phyloP scores from a whole-genome alignment of 164 flowering plant genomes.

The Sextonia rubra region DNA sequence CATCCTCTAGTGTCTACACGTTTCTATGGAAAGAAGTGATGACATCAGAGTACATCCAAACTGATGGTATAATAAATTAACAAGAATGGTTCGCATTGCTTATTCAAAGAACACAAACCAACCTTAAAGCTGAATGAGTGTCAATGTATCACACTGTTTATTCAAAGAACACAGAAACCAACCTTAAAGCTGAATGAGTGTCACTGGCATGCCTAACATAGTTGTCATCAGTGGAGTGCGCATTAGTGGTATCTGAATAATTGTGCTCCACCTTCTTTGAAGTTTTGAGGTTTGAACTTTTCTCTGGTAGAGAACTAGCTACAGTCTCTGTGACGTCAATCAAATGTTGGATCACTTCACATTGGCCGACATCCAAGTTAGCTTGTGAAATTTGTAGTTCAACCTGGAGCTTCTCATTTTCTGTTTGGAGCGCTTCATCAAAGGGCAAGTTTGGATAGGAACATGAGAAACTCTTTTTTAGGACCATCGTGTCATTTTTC shows the following conservation, averaged over 20 bases:
- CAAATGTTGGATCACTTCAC: constrained; percentile 80
- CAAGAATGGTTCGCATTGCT: no score
- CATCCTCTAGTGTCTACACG: no score
- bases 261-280: constrained; percentile 41
- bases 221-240: constrained; percentile 26
- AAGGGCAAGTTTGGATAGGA: constrained; percentile 74
- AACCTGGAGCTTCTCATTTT: constrained; percentile 78
- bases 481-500: constrained; percentile 38
- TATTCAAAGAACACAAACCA: no score
- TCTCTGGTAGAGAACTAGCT: constrained; percentile 38
- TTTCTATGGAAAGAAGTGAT: no score
- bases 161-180: constrained; percentile 11
- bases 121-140: no score
- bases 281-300: constrained; percentile 32
- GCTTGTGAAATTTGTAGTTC: constrained; percentile 82
- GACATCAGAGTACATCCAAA: no score
- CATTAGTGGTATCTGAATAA: constrained; percentile 27
- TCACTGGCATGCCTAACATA: constrained; percentile 28
- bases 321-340: constrained; percentile 69
- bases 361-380: constrained; percentile 59
- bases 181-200: constrained; percentile 44
- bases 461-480: constrained; percentile 84
- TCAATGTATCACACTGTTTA: not conserved
- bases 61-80: no score
- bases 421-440: constrained; percentile 62